Evolutionary conservation across 495 filamentous ascomycete genomes (phyloP).

Genomic region (Tuber borchii): DNA sequence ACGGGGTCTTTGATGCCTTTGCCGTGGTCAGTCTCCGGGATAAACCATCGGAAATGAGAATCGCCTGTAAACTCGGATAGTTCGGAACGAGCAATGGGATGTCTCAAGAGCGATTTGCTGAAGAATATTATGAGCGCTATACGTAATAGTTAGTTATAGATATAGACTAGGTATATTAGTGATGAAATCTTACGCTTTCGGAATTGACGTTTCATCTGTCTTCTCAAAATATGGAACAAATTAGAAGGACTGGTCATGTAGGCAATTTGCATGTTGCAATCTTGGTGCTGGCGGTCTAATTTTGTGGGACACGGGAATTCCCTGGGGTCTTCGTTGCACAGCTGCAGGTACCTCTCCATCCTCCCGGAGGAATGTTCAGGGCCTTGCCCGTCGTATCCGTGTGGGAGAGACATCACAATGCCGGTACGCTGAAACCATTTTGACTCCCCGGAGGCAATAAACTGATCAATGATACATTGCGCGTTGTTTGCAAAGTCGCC

Average conservation of each 20-base stretch:
- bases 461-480: conserved; percentile 98
- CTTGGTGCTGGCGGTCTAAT: conserved; percentile 94
- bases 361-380: conserved; percentile 97
- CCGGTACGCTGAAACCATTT: conserved; percentile 98
- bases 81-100: conserved; percentile 79
- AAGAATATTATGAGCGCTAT: conserved; percentile 92
- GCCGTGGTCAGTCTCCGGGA: conserved; percentile 76
- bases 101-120: conserved; percentile 87
- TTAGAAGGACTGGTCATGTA: conserved; percentile 91
- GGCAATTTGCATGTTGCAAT: conserved; percentile 98
- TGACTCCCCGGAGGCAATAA: conserved; percentile 91
- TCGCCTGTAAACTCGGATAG: conserved; percentile 85
- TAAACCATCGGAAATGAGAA: conserved; percentile 92
- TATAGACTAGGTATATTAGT: neutral
- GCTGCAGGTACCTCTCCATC: conserved; percentile 94
- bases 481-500: conserved; percentile 99
- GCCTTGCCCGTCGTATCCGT: conserved; percentile 97
- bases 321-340: conserved; percentile 96
- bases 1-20: conserved; percentile 66
- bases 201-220: conserved; percentile 99
- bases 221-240: conserved; percentile 88
- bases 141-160: conserved; percentile 42
- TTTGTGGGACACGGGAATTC: conserved; percentile 80
- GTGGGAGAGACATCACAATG: conserved; percentile 86
- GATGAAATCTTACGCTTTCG: conserved; percentile 72